Evolutionary conservation across 257 asterid species (phyloP), one percentile per base, ranked within the genome.

Genomic region (Leonotis leonurus): DNA sequence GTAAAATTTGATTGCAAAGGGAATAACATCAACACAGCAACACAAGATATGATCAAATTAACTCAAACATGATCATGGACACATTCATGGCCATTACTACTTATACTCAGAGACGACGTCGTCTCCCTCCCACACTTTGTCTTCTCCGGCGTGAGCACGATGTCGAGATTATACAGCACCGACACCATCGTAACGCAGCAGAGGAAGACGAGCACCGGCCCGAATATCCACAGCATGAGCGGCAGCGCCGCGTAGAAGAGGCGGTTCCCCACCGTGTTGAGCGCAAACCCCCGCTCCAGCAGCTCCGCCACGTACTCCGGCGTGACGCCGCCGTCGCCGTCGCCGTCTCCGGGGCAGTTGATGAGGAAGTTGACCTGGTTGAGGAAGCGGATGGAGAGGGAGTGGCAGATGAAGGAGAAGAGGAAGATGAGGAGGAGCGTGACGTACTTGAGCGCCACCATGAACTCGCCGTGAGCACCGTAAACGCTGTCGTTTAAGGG

Each of bases 401-500:
- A 82, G 74, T 91, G 88, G 71, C 94, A 82, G 4, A 88, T 1
- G 82, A 91, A 91, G 24, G 98, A 81, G 78, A 86, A 84, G 70
- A 86, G 70, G 68, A 88, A 77, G 66, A 84, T 30, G 56, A 83
- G 73, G 65, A 91, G 91, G 37, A 91, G 75, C 0, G 90, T 45
- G 0, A 86, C 96, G 74, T 86, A 91, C 56, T 91, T 91, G 2
- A 91, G 70, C 5, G 96, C 91, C 76, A 86, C 61, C 85, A 88
- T 88, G 80, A 88, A 82, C 75, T 91, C 96, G 5, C 98, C 98
- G 58, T 91, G 98, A 0, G 88, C 96, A 2, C 98, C 98, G 49
- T 84, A 91, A 0, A 88, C 76, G 41, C 77, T 52, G 73, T 91
- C 96, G 70, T 81, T 82, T 10, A 91, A 45, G 17, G 98, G 98